Conservation (phyloP, 2,329 filamentous ascomycete genomes). For the Fusarium sp. region DNA sequence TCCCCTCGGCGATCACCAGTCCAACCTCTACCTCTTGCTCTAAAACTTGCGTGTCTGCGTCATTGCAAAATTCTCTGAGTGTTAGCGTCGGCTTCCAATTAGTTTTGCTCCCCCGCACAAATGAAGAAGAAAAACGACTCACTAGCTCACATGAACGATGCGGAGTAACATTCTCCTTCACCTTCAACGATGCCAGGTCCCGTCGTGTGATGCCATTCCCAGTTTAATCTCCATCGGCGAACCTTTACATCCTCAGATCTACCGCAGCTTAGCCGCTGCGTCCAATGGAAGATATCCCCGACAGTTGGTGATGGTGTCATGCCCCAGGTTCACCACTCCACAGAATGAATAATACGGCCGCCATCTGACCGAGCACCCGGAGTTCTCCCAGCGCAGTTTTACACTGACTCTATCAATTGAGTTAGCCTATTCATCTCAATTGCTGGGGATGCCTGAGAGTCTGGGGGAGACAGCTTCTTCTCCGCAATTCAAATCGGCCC, state of each 20-base stretch:
- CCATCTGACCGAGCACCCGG: conserved; percentile 34
- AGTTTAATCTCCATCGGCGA: conserved; percentile 19
- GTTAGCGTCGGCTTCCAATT: background rate
- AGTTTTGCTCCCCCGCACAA: background rate
- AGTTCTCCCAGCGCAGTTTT: conserved; percentile 13
- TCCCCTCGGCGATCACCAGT: background rate
- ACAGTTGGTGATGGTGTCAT: conserved; percentile 10
- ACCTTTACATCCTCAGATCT: background rate
- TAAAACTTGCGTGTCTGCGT: conserved; percentile 14
- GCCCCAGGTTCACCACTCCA: conserved; percentile 14
- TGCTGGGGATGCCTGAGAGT: background rate
- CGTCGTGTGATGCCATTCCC: conserved; percentile 32
- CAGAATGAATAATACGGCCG: conserved; percentile 35
- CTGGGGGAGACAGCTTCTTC: conserved; percentile 20
- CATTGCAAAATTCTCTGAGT: conserved; percentile 10
- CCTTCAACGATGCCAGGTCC: background rate
- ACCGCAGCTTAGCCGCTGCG: conserved; percentile 12
- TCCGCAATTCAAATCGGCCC: conserved; percentile 29
- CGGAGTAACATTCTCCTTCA: conserved; percentile 1
- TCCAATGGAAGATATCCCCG: conserved; percentile 1
- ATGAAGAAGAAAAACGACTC: background rate
- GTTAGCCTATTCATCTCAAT: background rate
- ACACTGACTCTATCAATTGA: background rate
- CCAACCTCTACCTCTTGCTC: background rate
- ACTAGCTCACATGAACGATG: background rate